Conservation (phyloP, 2,329 filamentous ascomycete genomes). For the Colletotrichum eleusines region DNA sequence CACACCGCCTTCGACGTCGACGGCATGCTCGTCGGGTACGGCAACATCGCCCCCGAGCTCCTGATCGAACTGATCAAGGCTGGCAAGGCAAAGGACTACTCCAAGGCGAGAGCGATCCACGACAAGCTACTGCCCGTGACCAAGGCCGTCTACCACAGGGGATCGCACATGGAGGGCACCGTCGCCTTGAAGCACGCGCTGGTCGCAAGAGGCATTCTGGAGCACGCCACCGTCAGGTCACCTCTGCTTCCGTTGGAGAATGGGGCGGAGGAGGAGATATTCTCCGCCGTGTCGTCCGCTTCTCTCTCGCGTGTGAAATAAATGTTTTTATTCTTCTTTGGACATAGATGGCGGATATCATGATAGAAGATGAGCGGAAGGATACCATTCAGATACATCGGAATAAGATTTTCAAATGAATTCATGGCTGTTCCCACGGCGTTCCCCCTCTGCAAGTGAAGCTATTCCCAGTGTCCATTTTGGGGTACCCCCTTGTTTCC, state of each 20-base stretch:
- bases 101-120: constrained; percentile 61
- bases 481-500: not conserved
- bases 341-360: not conserved
- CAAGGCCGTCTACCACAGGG: constrained; percentile 66
- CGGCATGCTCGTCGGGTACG: constrained; percentile 66
- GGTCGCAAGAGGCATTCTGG: constrained; percentile 62
- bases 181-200: constrained; percentile 65
- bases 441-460: not conserved
- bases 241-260: constrained; percentile 58
- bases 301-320: constrained; percentile 40
- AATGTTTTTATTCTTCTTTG: not conserved
- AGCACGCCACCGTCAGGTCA: constrained; percentile 63
- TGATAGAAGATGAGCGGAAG: not conserved
- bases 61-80: constrained; percentile 63
- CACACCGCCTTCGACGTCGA: constrained; percentile 66
- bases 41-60: constrained; percentile 64
- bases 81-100: constrained; percentile 63
- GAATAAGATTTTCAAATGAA: too few relatives aligned
- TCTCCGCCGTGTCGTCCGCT: constrained; percentile 52
- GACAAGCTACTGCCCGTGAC: constrained; percentile 63
- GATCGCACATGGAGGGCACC: constrained; percentile 67
- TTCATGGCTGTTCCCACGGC: not conserved
- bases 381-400: not conserved
- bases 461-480: not conserved
- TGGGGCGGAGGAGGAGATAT: constrained; percentile 58